Conservation (phyloP, 495 filamentous ascomycete genomes). For the Corynascus novoguineensis region DNA sequence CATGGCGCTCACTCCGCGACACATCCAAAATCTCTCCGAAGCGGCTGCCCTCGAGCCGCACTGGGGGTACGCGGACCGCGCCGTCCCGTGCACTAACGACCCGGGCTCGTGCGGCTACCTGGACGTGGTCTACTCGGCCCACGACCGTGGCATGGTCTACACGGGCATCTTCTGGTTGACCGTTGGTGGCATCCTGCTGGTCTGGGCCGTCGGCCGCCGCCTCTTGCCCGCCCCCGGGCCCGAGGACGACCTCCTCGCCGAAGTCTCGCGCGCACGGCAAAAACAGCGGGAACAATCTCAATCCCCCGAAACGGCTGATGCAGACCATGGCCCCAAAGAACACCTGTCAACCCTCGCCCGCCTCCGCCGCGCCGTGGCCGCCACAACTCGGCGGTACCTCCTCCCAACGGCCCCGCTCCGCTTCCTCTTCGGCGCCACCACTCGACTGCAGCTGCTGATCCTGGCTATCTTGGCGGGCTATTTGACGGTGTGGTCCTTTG, state of each 20-base stretch:
- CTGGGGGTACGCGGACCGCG: constrained; percentile 57
- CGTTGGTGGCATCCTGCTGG: constrained; percentile 46
- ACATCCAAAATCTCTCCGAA: constrained; percentile 38
- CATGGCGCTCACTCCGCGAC: constrained; percentile 9
- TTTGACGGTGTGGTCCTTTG: constrained; percentile 57
- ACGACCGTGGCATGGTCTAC: constrained; percentile 57
- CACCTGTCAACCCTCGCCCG: constrained; percentile 41
- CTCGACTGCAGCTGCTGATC: constrained; percentile 37
- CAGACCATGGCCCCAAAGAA: constrained; percentile 14
- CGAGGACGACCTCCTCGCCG: constrained; percentile 13
- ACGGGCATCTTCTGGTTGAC: constrained; percentile 56
- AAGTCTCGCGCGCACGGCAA: background rate
- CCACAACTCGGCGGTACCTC: constrained; percentile 39
- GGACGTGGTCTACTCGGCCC: constrained; percentile 54
- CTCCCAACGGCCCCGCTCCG: constrained; percentile 36
- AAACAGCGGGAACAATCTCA: background rate
- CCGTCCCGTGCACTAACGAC: constrained; percentile 55
- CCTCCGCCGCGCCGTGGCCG: constrained; percentile 20
- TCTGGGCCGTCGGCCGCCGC: constrained; percentile 41
- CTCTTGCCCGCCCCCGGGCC: constrained; percentile 24
- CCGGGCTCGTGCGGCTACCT: constrained; percentile 58
- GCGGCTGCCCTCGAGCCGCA: constrained; percentile 44
- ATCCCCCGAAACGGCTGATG: background rate
- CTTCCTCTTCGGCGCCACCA: constrained; percentile 35
- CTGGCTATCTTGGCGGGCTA: constrained; percentile 48